Evolutionary conservation across 768 basidiomycete species (phyloP).

Genomic region (Termitomyces sp.): DNA sequence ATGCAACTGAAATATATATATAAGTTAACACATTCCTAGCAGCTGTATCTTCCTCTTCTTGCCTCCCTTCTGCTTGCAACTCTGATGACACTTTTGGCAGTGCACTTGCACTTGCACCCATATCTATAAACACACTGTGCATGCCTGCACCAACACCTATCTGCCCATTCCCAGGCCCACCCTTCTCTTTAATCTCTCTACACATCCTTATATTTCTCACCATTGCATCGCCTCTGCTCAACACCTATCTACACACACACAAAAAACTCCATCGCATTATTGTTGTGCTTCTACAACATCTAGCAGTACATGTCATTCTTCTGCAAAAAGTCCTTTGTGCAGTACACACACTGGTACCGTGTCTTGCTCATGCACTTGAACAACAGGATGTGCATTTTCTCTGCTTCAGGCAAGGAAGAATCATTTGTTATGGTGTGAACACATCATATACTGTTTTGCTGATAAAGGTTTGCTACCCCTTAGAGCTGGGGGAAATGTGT

Average conservation of each 20-base stretch:
- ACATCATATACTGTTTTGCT: not conserved
- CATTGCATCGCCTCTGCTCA: constrained; percentile 9
- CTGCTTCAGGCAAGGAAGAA: not conserved
- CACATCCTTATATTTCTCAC: constrained; percentile 8
- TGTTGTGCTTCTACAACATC: constrained; percentile 13
- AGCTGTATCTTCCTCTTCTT: not conserved
- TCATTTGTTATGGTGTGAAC: not conserved
- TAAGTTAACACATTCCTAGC: not conserved
- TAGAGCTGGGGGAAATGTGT: not conserved
- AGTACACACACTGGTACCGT: constrained; percentile 10
- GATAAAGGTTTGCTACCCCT: not conserved
- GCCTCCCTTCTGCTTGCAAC: not conserved
- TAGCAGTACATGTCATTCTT: constrained; percentile 15
- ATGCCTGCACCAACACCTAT: not conserved
- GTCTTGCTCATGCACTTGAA: constrained; percentile 14
- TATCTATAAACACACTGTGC: not conserved
- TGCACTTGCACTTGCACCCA: not conserved
- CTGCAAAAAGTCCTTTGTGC: constrained; percentile 9
- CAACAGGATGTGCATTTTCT: constrained; percentile 11
- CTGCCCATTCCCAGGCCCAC: not conserved
- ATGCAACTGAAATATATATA: too few relatives aligned
- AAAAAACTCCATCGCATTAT: constrained; percentile 14
- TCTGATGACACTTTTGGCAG: not conserved
- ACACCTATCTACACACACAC: constrained; percentile 7
- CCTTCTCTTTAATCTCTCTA: constrained; percentile 8